Conservation (phyloP, 78 protist species). For the Cavenderia fasciculata region DNA sequence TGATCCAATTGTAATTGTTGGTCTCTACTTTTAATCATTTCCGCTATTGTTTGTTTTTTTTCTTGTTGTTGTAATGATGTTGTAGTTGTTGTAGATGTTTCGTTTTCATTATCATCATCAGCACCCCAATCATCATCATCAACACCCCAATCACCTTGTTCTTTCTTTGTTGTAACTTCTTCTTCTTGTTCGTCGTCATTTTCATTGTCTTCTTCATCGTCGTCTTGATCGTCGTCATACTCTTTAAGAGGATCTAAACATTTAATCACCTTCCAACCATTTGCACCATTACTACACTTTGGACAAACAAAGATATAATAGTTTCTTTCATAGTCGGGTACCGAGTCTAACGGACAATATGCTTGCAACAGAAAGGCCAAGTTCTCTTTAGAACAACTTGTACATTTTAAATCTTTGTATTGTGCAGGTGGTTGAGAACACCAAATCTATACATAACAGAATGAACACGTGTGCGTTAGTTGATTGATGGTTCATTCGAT, state of each 20-base stretch:
- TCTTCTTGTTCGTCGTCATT: background rate
- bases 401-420: slow-evolving; percentile 45
- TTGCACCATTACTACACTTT: background rate
- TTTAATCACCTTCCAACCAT: slow-evolving; percentile 34
- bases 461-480: background rate
- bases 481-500: background rate
- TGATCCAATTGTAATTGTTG: slow-evolving; percentile 22
- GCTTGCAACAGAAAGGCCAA: slow-evolving; percentile 47
- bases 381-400: background rate
- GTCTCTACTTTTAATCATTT: slow-evolving; percentile 33
- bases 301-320: slow-evolving; percentile 49
- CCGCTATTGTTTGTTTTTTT: slow-evolving; percentile 23
- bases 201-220: background rate
- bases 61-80: background rate
- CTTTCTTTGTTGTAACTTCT: background rate
- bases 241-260: slow-evolving; percentile 25
- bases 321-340: slow-evolving; percentile 54
- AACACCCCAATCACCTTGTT: background rate
- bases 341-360: slow-evolving; percentile 42
- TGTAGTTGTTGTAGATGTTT: background rate
- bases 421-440: slow-evolving; percentile 53
- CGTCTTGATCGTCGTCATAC: slow-evolving; percentile 22
- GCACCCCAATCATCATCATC: slow-evolving; percentile 64
- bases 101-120: slow-evolving; percentile 21
- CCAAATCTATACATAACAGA: slow-evolving; percentile 15